phyloP scores from a whole-genome alignment of 2,329 filamentous ascomycete species.

The Penicillium sp. region DNA sequence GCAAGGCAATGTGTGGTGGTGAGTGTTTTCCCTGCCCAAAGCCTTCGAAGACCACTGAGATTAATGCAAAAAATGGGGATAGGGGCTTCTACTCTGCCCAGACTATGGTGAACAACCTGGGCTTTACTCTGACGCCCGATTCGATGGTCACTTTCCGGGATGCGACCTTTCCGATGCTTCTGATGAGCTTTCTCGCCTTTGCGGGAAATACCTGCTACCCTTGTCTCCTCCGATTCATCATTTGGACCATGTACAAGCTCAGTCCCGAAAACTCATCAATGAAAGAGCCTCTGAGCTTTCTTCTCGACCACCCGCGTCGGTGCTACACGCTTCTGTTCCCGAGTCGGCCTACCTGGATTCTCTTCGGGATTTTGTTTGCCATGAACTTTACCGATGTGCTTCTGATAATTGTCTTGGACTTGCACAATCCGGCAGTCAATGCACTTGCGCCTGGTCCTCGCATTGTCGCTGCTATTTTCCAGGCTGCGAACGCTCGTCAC shows the following conservation, averaged over 20 bases:
- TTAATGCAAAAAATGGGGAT: too few species aligned
- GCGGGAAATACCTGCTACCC: conserved; percentile 47
- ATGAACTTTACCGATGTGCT: conserved; percentile 53
- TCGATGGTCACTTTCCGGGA: conserved; percentile 49
- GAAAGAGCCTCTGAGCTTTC: conserved; percentile 45
- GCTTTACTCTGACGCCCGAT: conserved; percentile 51
- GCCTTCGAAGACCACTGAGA: too few species aligned
- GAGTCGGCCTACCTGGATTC: conserved; percentile 53
- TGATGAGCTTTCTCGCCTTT: conserved; percentile 37
- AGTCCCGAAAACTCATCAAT: conserved; percentile 34
- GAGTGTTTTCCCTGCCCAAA: conserved; percentile 14
- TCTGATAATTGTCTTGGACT: conserved; percentile 48
- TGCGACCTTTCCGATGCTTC: conserved; percentile 36
- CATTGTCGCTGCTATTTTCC: conserved; percentile 54
- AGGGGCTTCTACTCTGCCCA: conserved; percentile 48
- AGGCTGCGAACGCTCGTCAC: conserved; percentile 47
- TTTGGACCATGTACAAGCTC: conserved; percentile 52
- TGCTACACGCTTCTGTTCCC: conserved; percentile 71
- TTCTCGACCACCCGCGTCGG: conserved; percentile 68
- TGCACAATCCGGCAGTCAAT: conserved; percentile 48
- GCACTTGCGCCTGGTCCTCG: conserved; percentile 40
- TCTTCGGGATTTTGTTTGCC: conserved; percentile 46
- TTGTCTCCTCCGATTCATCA: conserved; percentile 49
- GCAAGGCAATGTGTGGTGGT: conserved; percentile 47
- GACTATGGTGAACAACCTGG: conserved; percentile 50